A percentile compares a stretch with the other conserved stretches of the same genome.
Conservation (phyloP, 352 stramenopile species). For the Globisporangium paroecandrum region DNA sequence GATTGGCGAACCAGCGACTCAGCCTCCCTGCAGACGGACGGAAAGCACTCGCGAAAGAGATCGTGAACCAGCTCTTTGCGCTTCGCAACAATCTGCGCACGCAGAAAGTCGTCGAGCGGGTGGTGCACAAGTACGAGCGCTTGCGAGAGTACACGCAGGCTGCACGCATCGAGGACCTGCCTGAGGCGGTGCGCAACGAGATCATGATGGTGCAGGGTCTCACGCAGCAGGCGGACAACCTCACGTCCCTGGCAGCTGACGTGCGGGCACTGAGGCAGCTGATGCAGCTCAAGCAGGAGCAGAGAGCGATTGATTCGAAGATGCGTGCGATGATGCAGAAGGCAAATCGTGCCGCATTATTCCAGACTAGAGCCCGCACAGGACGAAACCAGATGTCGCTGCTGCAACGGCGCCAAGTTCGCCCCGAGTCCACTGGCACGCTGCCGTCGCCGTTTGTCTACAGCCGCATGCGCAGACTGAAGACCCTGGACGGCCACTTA, state of each 20-base stretch:
- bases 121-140: slow-evolving; percentile 73
- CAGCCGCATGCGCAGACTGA: slow-evolving; percentile 71
- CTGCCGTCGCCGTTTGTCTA: slow-evolving; percentile 68
- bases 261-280: slow-evolving; percentile 72
- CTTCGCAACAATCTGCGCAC: slow-evolving; percentile 47
- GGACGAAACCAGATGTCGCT: slow-evolving; percentile 59
- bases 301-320: slow-evolving; percentile 24
- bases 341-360: slow-evolving; percentile 38
- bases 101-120: slow-evolving; percentile 50
- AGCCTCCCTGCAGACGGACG: slow-evolving; percentile 34
- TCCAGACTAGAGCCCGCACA: slow-evolving; percentile 43
- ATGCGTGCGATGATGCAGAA: slow-evolving; percentile 35
- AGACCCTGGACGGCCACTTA: slow-evolving; percentile 92
- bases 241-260: slow-evolving; percentile 59
- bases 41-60: slow-evolving; percentile 47
- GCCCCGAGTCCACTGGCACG: slow-evolving; percentile 22
- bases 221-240: slow-evolving; percentile 24
- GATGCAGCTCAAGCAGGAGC: slow-evolving; percentile 59
- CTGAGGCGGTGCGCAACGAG: slow-evolving; percentile 38
- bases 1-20: slow-evolving; percentile 31
- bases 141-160: slow-evolving; percentile 52
- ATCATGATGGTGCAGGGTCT: slow-evolving; percentile 21
- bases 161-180: slow-evolving; percentile 49
- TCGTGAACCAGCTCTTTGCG: slow-evolving; percentile 45
- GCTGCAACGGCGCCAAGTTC: slow-evolving; percentile 51